Percentiles rank a stretch among this genome's conserved stretches.
phyloP scores from a whole-genome alignment of 164 flowering plant species.

The Warburgia ugandensis region DNA sequence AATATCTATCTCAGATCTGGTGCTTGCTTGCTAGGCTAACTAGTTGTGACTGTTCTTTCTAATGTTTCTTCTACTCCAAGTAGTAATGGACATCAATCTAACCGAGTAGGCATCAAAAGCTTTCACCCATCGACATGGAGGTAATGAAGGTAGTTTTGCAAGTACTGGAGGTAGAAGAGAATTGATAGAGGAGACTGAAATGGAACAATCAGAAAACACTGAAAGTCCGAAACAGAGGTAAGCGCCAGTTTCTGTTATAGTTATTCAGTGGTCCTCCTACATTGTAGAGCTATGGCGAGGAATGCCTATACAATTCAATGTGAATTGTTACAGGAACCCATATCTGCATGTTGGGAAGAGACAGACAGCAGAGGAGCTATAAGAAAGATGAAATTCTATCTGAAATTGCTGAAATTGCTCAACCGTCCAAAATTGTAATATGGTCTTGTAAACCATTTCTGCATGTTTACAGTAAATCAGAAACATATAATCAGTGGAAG shows the following conservation, averaged over 20 bases:
- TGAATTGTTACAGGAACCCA: constrained; percentile 12
- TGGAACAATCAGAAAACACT: no score
- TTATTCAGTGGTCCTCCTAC: no score
- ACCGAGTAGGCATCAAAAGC: constrained; percentile 70
- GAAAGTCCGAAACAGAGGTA: no score
- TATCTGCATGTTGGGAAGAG: constrained; percentile 16
- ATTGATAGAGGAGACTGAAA: constrained; percentile 10
- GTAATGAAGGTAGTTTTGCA: constrained; percentile 16
- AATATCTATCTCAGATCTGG: constrained; percentile 74
- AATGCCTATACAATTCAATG: no score
- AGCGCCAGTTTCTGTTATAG: no score
- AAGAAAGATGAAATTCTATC: constrained; percentile 22
- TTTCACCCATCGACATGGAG: constrained; percentile 26
- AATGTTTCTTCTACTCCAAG: no score
- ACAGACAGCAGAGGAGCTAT: constrained; percentile 7
- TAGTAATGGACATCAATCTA: constrained; percentile 1
- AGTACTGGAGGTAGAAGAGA: constrained; percentile 17
- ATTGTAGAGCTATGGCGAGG: not conserved
- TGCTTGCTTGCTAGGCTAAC: no score
- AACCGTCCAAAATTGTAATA: constrained; percentile 34
- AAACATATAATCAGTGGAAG: no score
- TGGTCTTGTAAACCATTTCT: no score
- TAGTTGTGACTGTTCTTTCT: no score
- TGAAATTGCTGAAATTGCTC: constrained; percentile 22
- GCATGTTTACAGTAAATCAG: no score